Evolutionary conservation across 495 filamentous ascomycete species (phyloP), one percentile per base, ranked within the genome.

Genomic region (Penicillium nucicola): DNA sequence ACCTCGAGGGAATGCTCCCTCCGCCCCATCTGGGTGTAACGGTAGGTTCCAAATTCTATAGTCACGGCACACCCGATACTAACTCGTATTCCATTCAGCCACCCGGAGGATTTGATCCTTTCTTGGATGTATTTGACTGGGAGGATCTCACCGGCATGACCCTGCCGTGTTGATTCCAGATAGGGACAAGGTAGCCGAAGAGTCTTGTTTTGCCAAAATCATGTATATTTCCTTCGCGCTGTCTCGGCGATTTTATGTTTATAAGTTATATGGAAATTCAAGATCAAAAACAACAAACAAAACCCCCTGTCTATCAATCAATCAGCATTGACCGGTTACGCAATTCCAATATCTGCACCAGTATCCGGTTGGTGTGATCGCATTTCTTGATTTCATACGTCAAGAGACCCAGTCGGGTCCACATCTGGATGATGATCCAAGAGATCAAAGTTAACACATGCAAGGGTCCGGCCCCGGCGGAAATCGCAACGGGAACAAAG

Each of bases 81-180:
- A 15, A 30, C 15, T 36, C 7, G 43, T 25, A 3, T 39, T 30
- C 15, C 14, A 8, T 8, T 28, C 38, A 76, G 72, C 64, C 58
- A 2, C 47, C 68, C 7, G 66, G 53, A 2, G 67, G 70, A 17
- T 67, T 76, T n/a, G 71, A 74, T 42, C 68, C 68, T 33, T 74
- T 72, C 48, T 56, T 76, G 9, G 71, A 73, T 33, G 68, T 72
- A 1, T 74, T 74, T 46, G 66, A 76, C 45, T 76, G 71, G 71
- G 71, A 69, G 23, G 69, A 76, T 50, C 39, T 74, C 32, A 62
- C 71, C 17, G 68, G 66, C 2, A 61, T 72, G 43, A 56, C 68
- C 0, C 58, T 72, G 15, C 59, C 56, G 39, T 58, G 60, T 41
- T 62, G 48, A 59, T 12, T 28, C 20, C 32, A 19, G 14, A 31